A percentile compares a stretch with the other conserved stretches of the same genome.
phyloP scores from a whole-genome alignment of 225 moss, liverwort and hornwort species.

The Pseudoscleropodium purum region DNA sequence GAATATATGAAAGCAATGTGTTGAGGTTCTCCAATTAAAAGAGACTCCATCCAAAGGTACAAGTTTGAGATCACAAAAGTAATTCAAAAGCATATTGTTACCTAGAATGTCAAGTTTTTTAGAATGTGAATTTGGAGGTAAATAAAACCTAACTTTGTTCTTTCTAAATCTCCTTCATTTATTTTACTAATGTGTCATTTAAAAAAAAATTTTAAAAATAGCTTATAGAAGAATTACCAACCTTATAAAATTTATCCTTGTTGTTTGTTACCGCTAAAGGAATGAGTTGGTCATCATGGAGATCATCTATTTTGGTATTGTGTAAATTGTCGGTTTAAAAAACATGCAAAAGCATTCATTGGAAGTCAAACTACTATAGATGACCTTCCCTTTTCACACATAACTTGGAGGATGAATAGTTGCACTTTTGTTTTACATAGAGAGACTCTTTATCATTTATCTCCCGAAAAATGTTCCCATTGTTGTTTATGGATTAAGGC shows the following conservation, averaged over 20 bases:
- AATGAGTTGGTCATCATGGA: no score
- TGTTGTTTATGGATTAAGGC: not conserved
- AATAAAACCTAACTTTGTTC: not conserved
- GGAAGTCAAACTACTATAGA: no score
- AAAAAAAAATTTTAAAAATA: not conserved
- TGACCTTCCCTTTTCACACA: no score
- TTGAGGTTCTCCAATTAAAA: not conserved
- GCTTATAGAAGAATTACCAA: accelerated
- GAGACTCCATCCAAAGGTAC: not conserved
- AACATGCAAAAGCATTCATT: no score
- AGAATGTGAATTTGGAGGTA: not conserved
- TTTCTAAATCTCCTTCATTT: not conserved
- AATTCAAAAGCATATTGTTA: not conserved
- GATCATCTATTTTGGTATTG: no score
- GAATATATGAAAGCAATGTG: not conserved
- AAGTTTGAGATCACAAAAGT: not conserved
- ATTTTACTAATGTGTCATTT: no score
- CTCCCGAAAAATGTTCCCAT: no score
- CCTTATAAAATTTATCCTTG: accelerated
- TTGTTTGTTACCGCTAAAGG: not conserved
- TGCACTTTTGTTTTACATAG: no score
- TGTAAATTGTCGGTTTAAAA: no score
- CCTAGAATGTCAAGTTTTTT: not conserved
- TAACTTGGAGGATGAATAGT: no score
- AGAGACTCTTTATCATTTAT: no score